These are phyloP conservation scores for Zasmidium citrigriseum DNA, from an alignment of 2,329 filamentous ascomycete genomes.

Conservation along the genomic window DNA sequence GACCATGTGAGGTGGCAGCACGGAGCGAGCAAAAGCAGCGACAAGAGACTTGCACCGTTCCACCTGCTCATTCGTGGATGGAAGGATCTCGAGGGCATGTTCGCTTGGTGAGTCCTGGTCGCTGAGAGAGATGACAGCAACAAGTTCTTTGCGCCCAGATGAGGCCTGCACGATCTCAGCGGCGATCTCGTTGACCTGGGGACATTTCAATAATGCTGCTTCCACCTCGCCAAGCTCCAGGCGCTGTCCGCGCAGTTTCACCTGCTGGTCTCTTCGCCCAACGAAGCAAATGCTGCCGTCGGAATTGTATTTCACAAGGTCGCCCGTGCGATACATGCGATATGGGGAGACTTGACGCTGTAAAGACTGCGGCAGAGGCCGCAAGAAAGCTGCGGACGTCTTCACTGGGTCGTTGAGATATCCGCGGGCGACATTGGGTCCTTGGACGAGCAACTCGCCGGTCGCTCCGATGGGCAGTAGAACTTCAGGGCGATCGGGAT, in stretches of 20 bases:
- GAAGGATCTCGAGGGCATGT: too few relatives aligned
- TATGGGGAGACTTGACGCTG: too few relatives aligned
- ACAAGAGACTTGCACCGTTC: too few relatives aligned
- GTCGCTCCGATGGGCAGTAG: constrained; percentile 46
- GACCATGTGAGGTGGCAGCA: too few relatives aligned
- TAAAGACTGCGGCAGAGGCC: too few relatives aligned
- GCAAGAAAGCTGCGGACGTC: constrained; percentile 34
- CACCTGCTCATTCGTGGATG: too few relatives aligned
- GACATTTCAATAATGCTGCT: background rate
- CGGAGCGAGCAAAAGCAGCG: too few relatives aligned
- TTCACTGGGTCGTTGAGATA: constrained; percentile 38
- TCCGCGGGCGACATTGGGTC: constrained; percentile 42
- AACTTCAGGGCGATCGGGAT: constrained; percentile 29
- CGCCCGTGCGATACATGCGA: background rate
- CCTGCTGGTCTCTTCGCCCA: constrained; percentile 61
- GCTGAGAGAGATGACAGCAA: too few relatives aligned
- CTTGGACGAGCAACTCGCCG: constrained; percentile 51
- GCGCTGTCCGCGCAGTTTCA: constrained; percentile 66
- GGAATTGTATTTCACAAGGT: background rate
- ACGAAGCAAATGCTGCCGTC: background rate
- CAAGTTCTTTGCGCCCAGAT: too few relatives aligned
- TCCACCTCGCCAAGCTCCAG: constrained; percentile 61
- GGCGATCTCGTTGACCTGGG: too few relatives aligned
- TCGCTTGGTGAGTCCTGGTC: too few relatives aligned
- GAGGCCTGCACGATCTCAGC: too few relatives aligned